These are phyloP conservation scores for Sambucus nigra DNA, from an alignment of 129 eudicot genomes.

Conservation along the genomic window DNA sequence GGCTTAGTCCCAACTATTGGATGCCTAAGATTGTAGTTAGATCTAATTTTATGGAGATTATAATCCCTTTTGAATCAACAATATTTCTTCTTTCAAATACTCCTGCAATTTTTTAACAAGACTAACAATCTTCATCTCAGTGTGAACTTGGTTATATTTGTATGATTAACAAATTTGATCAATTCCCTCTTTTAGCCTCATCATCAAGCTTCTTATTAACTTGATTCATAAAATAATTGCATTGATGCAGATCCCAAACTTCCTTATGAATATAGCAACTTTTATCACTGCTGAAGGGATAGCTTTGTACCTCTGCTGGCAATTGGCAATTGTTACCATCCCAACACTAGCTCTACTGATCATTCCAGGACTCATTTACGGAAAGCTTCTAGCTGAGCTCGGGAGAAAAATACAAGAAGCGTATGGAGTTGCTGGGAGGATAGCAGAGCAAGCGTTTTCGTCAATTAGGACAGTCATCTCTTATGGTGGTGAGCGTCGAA, in stretches of 20 bases:
- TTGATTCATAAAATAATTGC: neutral
- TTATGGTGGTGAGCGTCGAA: conserved; percentile 24
- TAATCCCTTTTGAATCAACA: no score
- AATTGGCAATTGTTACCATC: conserved; percentile 22
- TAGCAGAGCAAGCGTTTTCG: conserved; percentile 32
- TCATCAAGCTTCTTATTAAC: no score
- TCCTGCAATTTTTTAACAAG: no score
- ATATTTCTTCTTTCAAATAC: no score
- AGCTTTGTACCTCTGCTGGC: conserved; percentile 27
- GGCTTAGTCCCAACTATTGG: no score
- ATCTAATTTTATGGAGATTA: no score
- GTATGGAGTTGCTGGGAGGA: conserved; percentile 24
- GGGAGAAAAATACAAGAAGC: conserved; percentile 20
- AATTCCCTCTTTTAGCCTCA: no score
- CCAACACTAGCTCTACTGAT: conserved; percentile 24
- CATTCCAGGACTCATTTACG: conserved; percentile 19
- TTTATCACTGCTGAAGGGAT: conserved; percentile 16
- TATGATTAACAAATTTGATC: no score
- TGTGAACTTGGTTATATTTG: no score
- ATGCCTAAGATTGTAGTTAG: no score
- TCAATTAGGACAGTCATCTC: conserved; percentile 31
- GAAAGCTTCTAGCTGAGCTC: conserved; percentile 13
- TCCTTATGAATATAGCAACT: conserved; percentile 20
- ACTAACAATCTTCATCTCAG: no score
- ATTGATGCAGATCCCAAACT: conserved; percentile 24